Base-by-base conservation (phyloP, 306 rosid species). In the Glycine soja region DNA sequence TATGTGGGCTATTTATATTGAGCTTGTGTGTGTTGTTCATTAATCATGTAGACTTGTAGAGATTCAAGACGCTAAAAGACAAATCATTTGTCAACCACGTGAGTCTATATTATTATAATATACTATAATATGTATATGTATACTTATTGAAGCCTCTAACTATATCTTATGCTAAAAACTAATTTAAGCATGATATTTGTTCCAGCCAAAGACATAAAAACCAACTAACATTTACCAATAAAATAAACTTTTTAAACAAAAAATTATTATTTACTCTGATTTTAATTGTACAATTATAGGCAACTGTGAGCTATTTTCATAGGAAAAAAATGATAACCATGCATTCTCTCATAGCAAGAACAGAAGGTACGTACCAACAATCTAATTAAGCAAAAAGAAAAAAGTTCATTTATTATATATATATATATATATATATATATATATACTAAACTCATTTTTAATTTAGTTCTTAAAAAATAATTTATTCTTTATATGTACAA, bases 11-110 rank as follows among this genome's bases (percentile, higher is more conserved):
- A 24, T 24, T 24, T 24, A 24, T 24, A 24, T 24, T 24, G 36
- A n/a, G 38, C 70, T 24, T 46, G 10, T 10, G 30, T 24, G 30
- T 72, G 3, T n/a, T 57, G 52, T 14, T 54, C 7, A 43, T 58
- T 38, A 61, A 61, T 48, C 9, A 70, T 76, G 57, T 45, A 50
- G 42, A 24, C 30, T 24, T 24, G 30, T 24, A 24, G 30, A 24
- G 30, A 24, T 24, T 24, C 30, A 24, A 24, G 30, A 46, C 0
- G 43, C 32, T 43, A 30, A 13, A 80, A 40, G 74, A 51, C 38
- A 52, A 64, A 61, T 7, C 65, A 50, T 40, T 72, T 80, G 74
- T 80, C 57, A 36, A 80, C 15, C 67, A 15, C 67, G 15, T 58
- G 52, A 19, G 30, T 4, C 3, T 18, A 0, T 15, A 0, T 63